Conservation (phyloP, 2,329 filamentous ascomycete genomes). For the Xylaria sp. region DNA sequence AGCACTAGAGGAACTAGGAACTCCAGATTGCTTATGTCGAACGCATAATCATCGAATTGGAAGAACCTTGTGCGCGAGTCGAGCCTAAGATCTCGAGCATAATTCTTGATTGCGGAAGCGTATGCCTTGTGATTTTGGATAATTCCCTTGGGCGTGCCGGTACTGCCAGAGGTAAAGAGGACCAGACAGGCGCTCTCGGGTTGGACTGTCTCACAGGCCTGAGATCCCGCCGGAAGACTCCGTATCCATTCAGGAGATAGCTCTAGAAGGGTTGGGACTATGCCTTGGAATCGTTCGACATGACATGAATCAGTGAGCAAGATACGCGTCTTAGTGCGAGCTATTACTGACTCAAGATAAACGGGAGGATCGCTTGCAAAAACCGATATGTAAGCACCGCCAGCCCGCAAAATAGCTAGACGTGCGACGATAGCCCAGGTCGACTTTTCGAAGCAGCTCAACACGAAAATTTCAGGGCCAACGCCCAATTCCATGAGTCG, state of each 20-base stretch:
- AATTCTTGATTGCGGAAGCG: constrained; percentile 30
- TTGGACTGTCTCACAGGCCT: constrained; percentile 8
- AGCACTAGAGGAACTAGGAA: constrained; percentile 31
- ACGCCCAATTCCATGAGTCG: constrained; percentile 47
- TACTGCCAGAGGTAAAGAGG: constrained; percentile 39
- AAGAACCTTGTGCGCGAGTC: constrained; percentile 30
- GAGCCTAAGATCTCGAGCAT: constrained; percentile 30
- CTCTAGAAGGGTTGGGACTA: constrained; percentile 28
- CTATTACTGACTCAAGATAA: constrained; percentile 39
- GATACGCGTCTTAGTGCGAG: constrained; percentile 31
- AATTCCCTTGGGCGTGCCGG: constrained; percentile 39
- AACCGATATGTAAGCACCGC: constrained; percentile 52
- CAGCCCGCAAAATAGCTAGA: constrained; percentile 50
- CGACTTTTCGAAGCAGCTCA: constrained; percentile 51
- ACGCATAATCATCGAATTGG: constrained; percentile 33
- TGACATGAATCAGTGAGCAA: constrained; percentile 31
- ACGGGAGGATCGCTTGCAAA: constrained; percentile 50
- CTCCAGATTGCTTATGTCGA: constrained; percentile 34
- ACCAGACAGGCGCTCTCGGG: constrained; percentile 35
- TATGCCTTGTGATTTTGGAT: constrained; percentile 34
- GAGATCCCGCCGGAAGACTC: constrained; percentile 7
- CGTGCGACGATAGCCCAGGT: constrained; percentile 50
- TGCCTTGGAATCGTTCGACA: constrained; percentile 28
- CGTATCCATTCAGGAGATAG: constrained; percentile 24
- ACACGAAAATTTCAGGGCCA: constrained; percentile 48